Evolutionary conservation across 441 rosid genomes (phyloP).

Genomic region (Eruca vesicaria): DNA sequence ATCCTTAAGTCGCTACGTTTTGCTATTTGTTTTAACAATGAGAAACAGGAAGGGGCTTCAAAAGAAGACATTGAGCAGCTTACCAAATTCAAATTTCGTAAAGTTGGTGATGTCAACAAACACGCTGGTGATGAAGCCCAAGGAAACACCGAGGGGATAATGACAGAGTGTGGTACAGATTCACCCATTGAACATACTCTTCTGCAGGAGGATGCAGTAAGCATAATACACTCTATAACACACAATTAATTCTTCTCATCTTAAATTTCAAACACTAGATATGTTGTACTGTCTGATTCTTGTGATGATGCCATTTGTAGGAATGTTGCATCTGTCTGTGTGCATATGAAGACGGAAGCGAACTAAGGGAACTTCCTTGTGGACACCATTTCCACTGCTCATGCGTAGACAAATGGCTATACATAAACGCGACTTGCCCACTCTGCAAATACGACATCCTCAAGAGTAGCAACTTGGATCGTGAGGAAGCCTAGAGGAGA

Average conservation of each 20-base stretch:
- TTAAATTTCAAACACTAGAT: not conserved
- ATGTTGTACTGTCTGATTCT: not conserved
- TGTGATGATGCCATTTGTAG: constrained; percentile 59
- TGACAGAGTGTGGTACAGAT: constrained; percentile 86
- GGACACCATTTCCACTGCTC: constrained; percentile 95
- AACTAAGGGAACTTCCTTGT: constrained; percentile 91
- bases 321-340: constrained; percentile 98
- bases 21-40: constrained; percentile 3
- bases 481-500: constrained; percentile 62
- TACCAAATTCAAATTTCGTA: constrained; percentile 73
- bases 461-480: constrained; percentile 65
- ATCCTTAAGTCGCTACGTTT: not conserved
- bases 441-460: constrained; percentile 94
- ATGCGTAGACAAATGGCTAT: constrained; percentile 95
- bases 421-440: constrained; percentile 91
- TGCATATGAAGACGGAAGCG: constrained; percentile 84
- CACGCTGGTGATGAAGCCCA: constrained; percentile 43
- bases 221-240: constrained; percentile 5
- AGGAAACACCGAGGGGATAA: constrained; percentile 60
- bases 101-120: constrained; percentile 47
- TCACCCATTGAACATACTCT: constrained; percentile 66
- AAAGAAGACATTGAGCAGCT: constrained; percentile 94
- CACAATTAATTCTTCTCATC: not conserved
- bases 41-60: constrained; percentile 89
- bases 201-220: constrained; percentile 83